phyloP scores from a whole-genome alignment of 768 basidiomycete species.

The Phlebiopsis flavidoalba region DNA sequence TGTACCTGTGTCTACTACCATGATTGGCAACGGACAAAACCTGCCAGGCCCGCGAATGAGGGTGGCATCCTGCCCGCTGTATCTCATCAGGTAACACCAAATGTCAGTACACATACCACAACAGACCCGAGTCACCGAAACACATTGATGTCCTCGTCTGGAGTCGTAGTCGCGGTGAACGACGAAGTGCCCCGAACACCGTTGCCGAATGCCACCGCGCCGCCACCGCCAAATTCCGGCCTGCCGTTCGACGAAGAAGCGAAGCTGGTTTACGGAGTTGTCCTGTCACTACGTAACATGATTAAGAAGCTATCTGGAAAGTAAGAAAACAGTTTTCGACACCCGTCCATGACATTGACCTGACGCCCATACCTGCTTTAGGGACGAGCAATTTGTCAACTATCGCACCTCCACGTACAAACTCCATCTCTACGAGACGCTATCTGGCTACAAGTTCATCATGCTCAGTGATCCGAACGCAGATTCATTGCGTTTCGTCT shows the following conservation, averaged over 20 bases:
- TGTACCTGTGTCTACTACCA: slow-evolving; percentile 94
- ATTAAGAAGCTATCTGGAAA: slow-evolving; percentile 87
- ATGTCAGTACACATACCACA: slow-evolving; percentile 27
- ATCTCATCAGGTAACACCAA: slow-evolving; percentile 56
- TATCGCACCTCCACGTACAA: slow-evolving; percentile 92
- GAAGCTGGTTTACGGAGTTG: slow-evolving; percentile 95
- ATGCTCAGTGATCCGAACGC: slow-evolving; percentile 85
- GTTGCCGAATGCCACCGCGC: slow-evolving; percentile 25
- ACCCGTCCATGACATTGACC: background rate
- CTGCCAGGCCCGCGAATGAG: slow-evolving; percentile 66
- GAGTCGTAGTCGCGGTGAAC: slow-evolving; percentile 60
- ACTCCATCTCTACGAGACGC: slow-evolving; percentile 87
- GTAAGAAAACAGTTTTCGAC: slow-evolving; percentile 36
- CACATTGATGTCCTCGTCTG: slow-evolving; percentile 58
- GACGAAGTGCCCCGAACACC: slow-evolving; percentile 32
- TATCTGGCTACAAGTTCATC: slow-evolving; percentile 92
- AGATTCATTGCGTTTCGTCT: slow-evolving; percentile 75
- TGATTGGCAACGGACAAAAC: slow-evolving; percentile 83
- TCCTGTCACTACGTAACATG: slow-evolving; percentile 90
- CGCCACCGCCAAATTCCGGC: slow-evolving; percentile 39
- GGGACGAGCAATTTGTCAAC: slow-evolving; percentile 87
- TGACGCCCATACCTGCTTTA: slow-evolving; percentile 23
- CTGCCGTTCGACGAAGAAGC: slow-evolving; percentile 96
- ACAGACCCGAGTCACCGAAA: slow-evolving; percentile 55
- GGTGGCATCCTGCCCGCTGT: slow-evolving; percentile 78